These are phyloP conservation scores for Oryza meyeriana DNA, from an alignment of 176 grass and related monocot genomes.

Conservation along the genomic window DNA sequence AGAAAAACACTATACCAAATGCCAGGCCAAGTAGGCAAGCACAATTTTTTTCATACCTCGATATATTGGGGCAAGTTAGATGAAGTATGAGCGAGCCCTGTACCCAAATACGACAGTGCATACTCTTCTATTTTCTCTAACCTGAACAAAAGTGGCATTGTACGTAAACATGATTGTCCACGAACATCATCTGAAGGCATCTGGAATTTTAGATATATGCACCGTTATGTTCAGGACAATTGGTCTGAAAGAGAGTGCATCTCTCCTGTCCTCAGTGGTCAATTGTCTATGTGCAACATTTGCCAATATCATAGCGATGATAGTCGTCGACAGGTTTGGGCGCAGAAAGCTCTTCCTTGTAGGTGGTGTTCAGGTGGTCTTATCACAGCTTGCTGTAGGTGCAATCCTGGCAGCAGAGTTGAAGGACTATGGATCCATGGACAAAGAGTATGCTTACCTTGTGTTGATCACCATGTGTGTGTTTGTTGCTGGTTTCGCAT, in stretches of 20 bases:
- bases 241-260: conserved; percentile 47
- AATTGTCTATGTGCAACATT: conserved; percentile 55
- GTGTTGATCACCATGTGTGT: conserved; percentile 62
- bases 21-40: background rate
- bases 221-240: conserved; percentile 63
- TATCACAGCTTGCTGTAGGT: conserved; percentile 52
- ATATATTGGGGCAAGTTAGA: conserved; percentile 52
- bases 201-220: conserved; percentile 24
- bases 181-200: conserved; percentile 14
- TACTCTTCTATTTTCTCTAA: conserved; percentile 81
- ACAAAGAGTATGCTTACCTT: conserved; percentile 45
- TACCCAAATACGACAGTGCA: conserved; percentile 62
- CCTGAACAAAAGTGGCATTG: conserved; percentile 35
- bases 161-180: background rate
- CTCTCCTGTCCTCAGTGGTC: conserved; percentile 52
- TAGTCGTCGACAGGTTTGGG: conserved; percentile 57
- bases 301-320: conserved; percentile 70
- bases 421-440: conserved; percentile 58
- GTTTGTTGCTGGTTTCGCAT: conserved; percentile 65
- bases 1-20: background rate
- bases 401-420: conserved; percentile 57
- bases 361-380: conserved; percentile 70
- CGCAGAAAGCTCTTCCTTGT: conserved; percentile 55
- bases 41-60: conserved; percentile 43
- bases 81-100: conserved; percentile 67